Evolutionary conservation across 805 yeast species (phyloP).

Genomic region (Starmerella vaccinii): DNA sequence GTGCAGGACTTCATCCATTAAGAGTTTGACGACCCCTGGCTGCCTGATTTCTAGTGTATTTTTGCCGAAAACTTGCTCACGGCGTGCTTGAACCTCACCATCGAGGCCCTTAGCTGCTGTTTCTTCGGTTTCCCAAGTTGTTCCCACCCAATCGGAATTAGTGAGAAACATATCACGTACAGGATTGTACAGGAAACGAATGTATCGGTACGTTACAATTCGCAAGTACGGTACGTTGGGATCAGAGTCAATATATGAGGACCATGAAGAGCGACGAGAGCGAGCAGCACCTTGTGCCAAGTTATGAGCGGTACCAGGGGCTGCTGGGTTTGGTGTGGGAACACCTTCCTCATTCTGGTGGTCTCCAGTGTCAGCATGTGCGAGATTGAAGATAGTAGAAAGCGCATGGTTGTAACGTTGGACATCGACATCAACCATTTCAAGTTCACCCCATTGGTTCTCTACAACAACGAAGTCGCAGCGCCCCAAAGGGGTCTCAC

Average conservation of each 20-base stretch:
- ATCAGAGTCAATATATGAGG: constrained; percentile 36
- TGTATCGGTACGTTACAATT: constrained; percentile 70
- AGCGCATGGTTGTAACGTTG: constrained; percentile 60
- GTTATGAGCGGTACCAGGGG: neutral
- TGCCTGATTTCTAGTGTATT: constrained; percentile 69
- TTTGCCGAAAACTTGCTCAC: constrained; percentile 63
- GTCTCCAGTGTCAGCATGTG: constrained; percentile 11
- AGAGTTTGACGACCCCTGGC: constrained; percentile 51
- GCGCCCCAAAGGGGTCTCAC: constrained; percentile 52
- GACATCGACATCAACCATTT: constrained; percentile 46
- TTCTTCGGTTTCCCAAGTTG: constrained; percentile 56
- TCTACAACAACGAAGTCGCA: constrained; percentile 93
- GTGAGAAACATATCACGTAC: constrained; percentile 75
- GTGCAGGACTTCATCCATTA: constrained; percentile 81
- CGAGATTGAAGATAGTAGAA: constrained; percentile 48
- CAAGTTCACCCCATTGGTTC: constrained; percentile 83
- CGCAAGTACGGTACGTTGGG: constrained; percentile 63
- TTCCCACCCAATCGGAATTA: constrained; percentile 78
- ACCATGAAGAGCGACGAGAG: constrained; percentile 2
- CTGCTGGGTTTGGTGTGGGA: neutral
- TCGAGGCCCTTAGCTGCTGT: constrained; percentile 54
- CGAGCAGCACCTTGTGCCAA: neutral
- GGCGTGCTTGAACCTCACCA: constrained; percentile 54
- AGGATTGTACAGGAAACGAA: constrained; percentile 75
- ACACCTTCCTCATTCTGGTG: neutral